These are phyloP conservation scores for Trichoderma cornu-damae DNA, from an alignment of 2,329 filamentous ascomycete species.

Conservation along the genomic window DNA sequence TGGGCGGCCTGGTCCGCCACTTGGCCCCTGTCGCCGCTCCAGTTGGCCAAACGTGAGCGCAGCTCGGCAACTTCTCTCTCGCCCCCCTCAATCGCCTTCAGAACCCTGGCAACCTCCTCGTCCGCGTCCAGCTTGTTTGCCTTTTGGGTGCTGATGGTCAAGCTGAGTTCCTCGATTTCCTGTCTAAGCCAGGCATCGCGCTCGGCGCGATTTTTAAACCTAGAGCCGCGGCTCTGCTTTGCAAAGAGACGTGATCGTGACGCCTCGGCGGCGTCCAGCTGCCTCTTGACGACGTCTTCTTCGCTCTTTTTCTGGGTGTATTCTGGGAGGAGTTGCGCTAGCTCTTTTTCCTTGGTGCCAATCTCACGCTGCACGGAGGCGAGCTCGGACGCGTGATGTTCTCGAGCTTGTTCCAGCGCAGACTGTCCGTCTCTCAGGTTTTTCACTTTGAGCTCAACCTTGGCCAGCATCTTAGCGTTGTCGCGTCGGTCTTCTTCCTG, in stretches of 20 bases:
- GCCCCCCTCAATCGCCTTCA: conserved; percentile 63
- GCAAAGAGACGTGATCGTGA: conserved; percentile 74
- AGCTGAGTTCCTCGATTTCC: conserved; percentile 75
- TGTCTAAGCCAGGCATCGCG: conserved; percentile 76
- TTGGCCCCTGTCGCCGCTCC: conserved; percentile 66
- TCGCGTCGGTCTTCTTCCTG: conserved; percentile 87
- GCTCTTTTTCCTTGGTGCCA: conserved; percentile 66
- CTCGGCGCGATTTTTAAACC: conserved; percentile 83
- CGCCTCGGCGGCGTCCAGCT: conserved; percentile 71
- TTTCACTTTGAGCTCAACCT: conserved; percentile 80
- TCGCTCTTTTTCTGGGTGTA: conserved; percentile 69
- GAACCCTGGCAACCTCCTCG: conserved; percentile 71
- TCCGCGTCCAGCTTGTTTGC: conserved; percentile 78
- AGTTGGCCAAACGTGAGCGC: conserved; percentile 69
- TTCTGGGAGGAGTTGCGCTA: conserved; percentile 68
- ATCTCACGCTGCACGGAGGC: conserved; percentile 70
- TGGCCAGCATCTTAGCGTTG: conserved; percentile 70
- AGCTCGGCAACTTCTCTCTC: conserved; percentile 68
- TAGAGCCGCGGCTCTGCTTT: conserved; percentile 83
- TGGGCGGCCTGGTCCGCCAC: conserved; percentile 69
- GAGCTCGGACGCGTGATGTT: conserved; percentile 66
- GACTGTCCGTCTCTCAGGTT: conserved; percentile 77
- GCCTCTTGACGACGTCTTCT: conserved; percentile 64
- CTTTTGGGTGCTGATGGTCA: conserved; percentile 72
- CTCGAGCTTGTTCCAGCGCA: conserved; percentile 66